Conservation (phyloP, 1,284 basidiomycete species). For the Microbotryum saponariae region DNA sequence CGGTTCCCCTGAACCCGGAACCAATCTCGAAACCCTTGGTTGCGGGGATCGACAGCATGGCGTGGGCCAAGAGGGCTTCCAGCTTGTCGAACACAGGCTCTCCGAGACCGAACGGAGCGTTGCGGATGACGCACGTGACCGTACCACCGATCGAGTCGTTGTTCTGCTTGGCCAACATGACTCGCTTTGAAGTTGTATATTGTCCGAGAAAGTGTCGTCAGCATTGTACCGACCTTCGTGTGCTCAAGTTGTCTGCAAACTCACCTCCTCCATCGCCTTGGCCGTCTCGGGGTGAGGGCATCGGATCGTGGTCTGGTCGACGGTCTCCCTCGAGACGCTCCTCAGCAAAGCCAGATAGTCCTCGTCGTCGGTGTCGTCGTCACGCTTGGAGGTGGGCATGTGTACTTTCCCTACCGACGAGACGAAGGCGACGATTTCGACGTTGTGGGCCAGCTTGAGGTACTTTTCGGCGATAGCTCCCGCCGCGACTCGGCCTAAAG, state of each 20-base stretch:
- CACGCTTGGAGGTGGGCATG: conserved; percentile 53
- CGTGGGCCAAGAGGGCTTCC: conserved; percentile 90
- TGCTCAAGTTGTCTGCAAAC: conserved; percentile 14
- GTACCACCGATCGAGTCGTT: conserved; percentile 95
- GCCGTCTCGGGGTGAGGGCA: conserved; percentile 86
- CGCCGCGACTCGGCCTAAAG: conserved; percentile 87
- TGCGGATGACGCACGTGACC: conserved; percentile 90
- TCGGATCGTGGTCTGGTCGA: conserved; percentile 79
- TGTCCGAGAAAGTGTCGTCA: conserved; percentile 1
- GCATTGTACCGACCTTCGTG: neutral
- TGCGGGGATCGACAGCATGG: conserved; percentile 97
- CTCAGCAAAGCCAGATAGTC: conserved; percentile 76
- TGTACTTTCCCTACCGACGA: conserved; percentile 90
- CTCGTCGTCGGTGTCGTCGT: conserved; percentile 67
- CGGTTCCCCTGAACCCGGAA: conserved; percentile 92
- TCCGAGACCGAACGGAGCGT: conserved; percentile 81
- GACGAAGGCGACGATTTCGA: conserved; percentile 96
- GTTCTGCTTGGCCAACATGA: conserved; percentile 82
- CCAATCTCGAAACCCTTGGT: conserved; percentile 99
- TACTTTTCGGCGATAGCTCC: conserved; percentile 98
- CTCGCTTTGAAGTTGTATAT: conserved; percentile 53
- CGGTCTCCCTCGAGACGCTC: conserved; percentile 73
- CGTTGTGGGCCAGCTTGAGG: conserved; percentile 73
- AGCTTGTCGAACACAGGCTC: conserved; percentile 99
- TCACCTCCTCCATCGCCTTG: conserved; percentile 78